Evolutionary conservation across 768 basidiomycete species (phyloP).

Genomic region (Pholiota molesta): DNA sequence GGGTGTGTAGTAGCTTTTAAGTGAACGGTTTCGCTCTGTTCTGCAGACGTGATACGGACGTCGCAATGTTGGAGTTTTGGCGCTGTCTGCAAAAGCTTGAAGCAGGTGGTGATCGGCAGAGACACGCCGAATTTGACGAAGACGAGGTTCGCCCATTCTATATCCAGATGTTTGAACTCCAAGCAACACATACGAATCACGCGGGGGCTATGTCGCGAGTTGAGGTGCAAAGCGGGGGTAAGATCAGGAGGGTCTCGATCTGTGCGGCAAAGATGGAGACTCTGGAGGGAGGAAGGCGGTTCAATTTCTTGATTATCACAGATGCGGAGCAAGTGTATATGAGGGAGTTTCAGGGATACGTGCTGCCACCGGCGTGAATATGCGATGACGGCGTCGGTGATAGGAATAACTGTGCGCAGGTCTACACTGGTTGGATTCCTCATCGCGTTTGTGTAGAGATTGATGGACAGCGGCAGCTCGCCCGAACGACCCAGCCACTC

Average conservation of each 20-base stretch:
- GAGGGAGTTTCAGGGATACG: neutral
- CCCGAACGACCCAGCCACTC: neutral
- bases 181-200: neutral
- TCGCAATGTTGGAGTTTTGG: slow-evolving; percentile 3
- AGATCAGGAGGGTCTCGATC: neutral
- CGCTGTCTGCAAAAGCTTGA: neutral
- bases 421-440: neutral
- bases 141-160: neutral
- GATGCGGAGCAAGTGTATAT: neutral
- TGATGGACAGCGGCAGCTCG: slow-evolving; percentile 1
- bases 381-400: neutral
- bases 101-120: neutral
- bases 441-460: neutral
- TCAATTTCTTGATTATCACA: neutral
- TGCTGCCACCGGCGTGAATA: slow-evolving; percentile 1
- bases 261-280: neutral
- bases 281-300: neutral
- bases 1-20: neutral
- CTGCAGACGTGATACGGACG: neutral
- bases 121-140: neutral
- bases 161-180: neutral
- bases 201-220: neutral
- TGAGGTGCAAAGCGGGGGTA: neutral
- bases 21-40: neutral
- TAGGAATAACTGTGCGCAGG: neutral